Base-by-base conservation (phyloP, 768 basidiomycete genomes). In the Calocybe cyanea region DNA sequence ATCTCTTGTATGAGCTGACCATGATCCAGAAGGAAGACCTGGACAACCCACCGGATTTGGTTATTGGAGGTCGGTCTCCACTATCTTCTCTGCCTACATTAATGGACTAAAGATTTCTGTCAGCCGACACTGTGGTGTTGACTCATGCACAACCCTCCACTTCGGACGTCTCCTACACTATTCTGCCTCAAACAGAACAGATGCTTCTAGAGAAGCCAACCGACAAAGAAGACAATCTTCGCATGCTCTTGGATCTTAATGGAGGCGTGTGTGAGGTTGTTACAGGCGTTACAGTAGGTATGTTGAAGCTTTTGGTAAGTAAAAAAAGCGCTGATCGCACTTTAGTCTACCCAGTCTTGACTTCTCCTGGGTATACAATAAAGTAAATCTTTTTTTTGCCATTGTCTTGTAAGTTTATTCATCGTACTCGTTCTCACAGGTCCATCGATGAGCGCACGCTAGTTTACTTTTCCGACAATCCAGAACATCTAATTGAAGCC, bases 91-190 rank as follows among this genome's bases (percentile, higher is more conserved):
- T 19, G 11, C 9, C 18, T 4, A 6, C 25, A 5, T 11, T 11
- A 28, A 24, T 31, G 2, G 20, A 33, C 35, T 45, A n/a, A n/a
- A n/a, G n/a, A n/a, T n/a, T n/a, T n/a, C n/a, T n/a, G n/a, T 34
- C 61, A 92, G 96, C 95, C 52, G 96, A 99, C 62, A 98, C 96
- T 0, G 83, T 99, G 11, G 92, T 98, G n/a, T 70, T 99, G 33
- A 86, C 84, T 3, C 87, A 87, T 54, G 74, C 78, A 0, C 72
- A 78, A 41, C 81, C 85, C 0, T 66, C 78, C 34, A 77, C 79
- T 2, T 76, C 83, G 9, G 74, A 77, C 42, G 64, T 64, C 1
- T 74, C 80, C 7, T 80, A 77, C 41, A 75, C 78, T 9, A 68
- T 81, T 10, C 64, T 77, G 7, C 75, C 78, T 1, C 62, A 69